Evolutionary conservation across 2,329 filamentous ascomycete species (phyloP).

Genomic region (Biscogniauxia mediterranea): DNA sequence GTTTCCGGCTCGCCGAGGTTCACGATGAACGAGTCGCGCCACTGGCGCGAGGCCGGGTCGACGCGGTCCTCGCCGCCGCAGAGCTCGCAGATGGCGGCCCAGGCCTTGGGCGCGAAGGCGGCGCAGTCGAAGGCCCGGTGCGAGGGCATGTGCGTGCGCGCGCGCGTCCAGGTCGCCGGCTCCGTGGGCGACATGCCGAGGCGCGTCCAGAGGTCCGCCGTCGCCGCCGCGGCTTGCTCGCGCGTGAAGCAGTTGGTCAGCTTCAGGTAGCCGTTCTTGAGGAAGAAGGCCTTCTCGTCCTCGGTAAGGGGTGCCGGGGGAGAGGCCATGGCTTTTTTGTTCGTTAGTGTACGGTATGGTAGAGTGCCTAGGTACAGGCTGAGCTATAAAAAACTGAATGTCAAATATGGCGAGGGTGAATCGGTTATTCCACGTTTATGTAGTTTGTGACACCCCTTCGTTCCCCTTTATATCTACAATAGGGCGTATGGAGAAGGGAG

Average conservation of each 20-base stretch:
- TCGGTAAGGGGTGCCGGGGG: conserved; percentile 29
- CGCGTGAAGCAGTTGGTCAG: conserved; percentile 45
- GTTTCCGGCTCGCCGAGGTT: conserved; percentile 57
- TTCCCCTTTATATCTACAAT: not conserved
- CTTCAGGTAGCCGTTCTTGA: conserved; percentile 55
- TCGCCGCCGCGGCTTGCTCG: conserved; percentile 30
- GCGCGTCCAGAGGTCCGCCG: conserved; percentile 59
- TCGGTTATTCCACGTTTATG: not conserved
- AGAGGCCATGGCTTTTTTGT: conserved; percentile 23
- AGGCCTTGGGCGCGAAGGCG: conserved; percentile 62
- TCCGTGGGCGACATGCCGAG: conserved; percentile 64
- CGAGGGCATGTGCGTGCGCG: conserved; percentile 63
- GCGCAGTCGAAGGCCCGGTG: conserved; percentile 54
- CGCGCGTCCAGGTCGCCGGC: conserved; percentile 62
- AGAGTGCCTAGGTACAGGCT: not conserved
- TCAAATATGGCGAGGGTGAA: too few relatives aligned
- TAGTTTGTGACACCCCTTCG: not conserved
- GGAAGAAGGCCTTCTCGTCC: conserved; percentile 44
- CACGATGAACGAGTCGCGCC: conserved; percentile 68
- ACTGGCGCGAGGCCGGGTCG: conserved; percentile 46
- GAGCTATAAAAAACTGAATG: too few relatives aligned
- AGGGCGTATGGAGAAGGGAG: not conserved
- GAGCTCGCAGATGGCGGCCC: conserved; percentile 64
- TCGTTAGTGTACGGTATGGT: not conserved
- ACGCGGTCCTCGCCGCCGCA: conserved; percentile 61